Evolutionary conservation across 2,329 filamentous ascomycete genomes (phyloP), one percentile per base, ranked within the genome.

Genomic region (Lachnellula hyalina): DNA sequence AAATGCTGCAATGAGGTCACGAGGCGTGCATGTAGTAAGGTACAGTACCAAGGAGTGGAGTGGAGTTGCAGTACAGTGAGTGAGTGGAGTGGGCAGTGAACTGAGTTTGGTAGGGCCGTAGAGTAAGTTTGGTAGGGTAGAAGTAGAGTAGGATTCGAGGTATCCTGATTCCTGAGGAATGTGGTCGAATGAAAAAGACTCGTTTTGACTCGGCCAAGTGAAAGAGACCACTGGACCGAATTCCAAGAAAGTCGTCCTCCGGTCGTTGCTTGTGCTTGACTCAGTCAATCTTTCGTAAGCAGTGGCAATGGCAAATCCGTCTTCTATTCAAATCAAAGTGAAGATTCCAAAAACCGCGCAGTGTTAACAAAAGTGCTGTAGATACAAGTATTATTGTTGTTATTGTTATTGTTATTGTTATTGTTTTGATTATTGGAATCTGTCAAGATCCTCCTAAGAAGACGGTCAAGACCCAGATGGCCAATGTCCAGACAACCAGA

Each of bases 401-500:
- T 28, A 8, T 28, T 28, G 25, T 28, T 28, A 21, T 21, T 2
- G 6, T 28, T 28, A 1, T 28, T 28, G 6, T 28, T 7, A 28
- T 28, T 28, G 4, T n/a, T n/a, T n/a, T n/a, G n/a, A n/a, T 5
- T 4, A 5, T 25, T 25, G 8, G 5, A 28, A n/a, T n/a, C 8
- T 40, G 36, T 40, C 14, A 11, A 40, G 36, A 9, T 38, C n/a
- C n/a, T 38, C 36, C 2, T 5, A 28, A 28, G 25, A 28, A 28
- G 25, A 28, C 25, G 25, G 25, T 28, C 25, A 28, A 28, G 25
- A 28, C 6, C 25, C 25, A 28, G 25, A 8, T 25, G 41, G 45
- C 47, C 38, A 28, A 49, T 49, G 46, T 28, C 52, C 49, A 52
- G 49, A 60, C 53, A 60, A 56, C 52, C 41, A 23, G 51, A 55